Percentiles rank a stretch among this genome's conserved stretches.
These are phyloP conservation scores for Aspergillus quadrilineatus DNA, from an alignment of 2,329 filamentous ascomycete species.

Conservation along the genomic window DNA sequence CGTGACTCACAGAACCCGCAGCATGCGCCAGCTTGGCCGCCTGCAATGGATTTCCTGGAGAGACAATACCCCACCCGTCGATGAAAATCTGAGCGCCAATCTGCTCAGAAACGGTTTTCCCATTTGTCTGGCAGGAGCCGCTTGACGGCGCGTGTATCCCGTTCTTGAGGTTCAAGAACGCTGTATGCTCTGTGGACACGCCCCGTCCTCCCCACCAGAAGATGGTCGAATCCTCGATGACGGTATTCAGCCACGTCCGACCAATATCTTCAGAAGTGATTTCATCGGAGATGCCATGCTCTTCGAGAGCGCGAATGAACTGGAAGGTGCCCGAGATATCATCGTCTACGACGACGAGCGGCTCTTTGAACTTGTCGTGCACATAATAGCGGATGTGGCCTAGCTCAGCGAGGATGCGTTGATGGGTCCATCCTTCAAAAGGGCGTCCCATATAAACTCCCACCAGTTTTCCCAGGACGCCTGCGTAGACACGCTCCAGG, in stretches of 20 bases:
- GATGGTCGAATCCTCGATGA: not conserved
- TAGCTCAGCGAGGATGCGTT: not conserved
- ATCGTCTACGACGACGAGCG: not conserved
- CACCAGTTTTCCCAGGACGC: not conserved
- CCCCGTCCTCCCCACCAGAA: not conserved
- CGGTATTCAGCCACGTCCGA: not conserved
- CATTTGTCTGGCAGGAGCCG: not conserved
- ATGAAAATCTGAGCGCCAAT: not conserved
- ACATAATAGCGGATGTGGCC: not conserved
- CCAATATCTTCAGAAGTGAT: not conserved
- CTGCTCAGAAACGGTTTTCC: not conserved
- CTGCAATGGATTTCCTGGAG: not conserved
- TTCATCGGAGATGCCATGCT: not conserved
- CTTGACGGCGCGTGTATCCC: not conserved
- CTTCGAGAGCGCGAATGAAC: not conserved
- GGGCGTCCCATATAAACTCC: not conserved
- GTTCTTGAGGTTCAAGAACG: not conserved
- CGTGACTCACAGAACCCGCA: not conserved
- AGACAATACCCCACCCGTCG: not conserved
- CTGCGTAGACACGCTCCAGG: not conserved
- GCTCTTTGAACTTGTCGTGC: not conserved
- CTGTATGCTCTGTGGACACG: not conserved
- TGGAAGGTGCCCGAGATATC: not conserved
- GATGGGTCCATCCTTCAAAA: not conserved
- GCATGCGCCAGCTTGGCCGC: not conserved